Evolutionary conservation across 176 grass and related monocot species (phyloP).

Genomic region (Elaeis guineensis): DNA sequence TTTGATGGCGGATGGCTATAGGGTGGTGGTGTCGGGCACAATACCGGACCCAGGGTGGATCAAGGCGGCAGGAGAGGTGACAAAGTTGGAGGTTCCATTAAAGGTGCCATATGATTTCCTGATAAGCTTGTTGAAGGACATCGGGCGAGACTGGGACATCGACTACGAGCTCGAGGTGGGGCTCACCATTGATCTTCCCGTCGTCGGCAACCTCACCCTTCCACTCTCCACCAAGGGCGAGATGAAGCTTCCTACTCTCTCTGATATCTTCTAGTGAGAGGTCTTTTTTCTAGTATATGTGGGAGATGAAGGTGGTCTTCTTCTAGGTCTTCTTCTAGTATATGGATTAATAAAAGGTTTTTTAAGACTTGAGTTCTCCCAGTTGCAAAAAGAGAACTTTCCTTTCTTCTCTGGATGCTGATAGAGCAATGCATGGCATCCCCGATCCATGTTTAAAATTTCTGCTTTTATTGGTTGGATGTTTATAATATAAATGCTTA

Average conservation of each 20-base stretch:
- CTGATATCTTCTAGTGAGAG: conserved; percentile 40
- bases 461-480: too few relatives aligned
- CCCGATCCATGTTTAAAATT: too few relatives aligned
- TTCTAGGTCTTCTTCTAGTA: too few relatives aligned
- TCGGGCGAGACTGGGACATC: conserved; percentile 73
- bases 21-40: conserved; percentile 47
- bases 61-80: conserved; percentile 29
- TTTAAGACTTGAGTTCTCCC: too few relatives aligned
- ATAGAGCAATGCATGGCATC: too few relatives aligned
- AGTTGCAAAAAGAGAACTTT: too few relatives aligned
- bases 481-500: too few relatives aligned
- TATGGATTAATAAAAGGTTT: too few relatives aligned
- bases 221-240: conserved; percentile 55
- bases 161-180: conserved; percentile 57
- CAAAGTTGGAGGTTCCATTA: conserved; percentile 66
- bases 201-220: conserved; percentile 76
- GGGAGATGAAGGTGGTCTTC: too few relatives aligned
- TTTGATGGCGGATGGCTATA: background rate
- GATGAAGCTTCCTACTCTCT: conserved; percentile 73
- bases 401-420: too few relatives aligned
- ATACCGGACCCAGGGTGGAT: conserved; percentile 82
- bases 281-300: too few relatives aligned
- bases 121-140: conserved; percentile 44
- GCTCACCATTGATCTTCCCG: conserved; percentile 57
- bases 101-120: conserved; percentile 78